phyloP scores from a whole-genome alignment of 805 yeast genomes.

The Yarrowia keelungensis region DNA sequence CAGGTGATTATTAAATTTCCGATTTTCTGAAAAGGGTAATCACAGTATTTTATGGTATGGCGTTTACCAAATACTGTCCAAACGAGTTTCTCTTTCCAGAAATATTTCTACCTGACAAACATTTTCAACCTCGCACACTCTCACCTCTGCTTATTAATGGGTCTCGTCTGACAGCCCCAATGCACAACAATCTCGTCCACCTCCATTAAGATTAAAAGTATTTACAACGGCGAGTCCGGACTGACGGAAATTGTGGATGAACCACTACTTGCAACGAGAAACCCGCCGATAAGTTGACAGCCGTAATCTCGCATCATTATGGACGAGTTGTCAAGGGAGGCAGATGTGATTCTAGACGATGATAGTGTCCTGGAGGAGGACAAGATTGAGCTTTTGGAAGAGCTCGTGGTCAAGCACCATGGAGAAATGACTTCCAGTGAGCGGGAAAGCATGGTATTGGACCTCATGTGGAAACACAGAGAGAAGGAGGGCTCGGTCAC shows the following conservation, averaged over 20 bases:
- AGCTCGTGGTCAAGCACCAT: constrained; percentile 46
- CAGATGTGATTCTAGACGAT: constrained; percentile 50
- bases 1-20: background rate
- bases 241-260: constrained; percentile 29
- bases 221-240: constrained; percentile 19
- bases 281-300: background rate
- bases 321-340: constrained; percentile 42
- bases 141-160: constrained; percentile 14
- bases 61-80: too few species aligned
- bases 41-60: too few species aligned
- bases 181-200: constrained; percentile 16
- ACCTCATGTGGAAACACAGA: constrained; percentile 54
- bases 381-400: constrained; percentile 52
- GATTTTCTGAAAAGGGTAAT: too few species aligned
- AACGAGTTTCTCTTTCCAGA: background rate
- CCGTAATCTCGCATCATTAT: constrained; percentile 8
- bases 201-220: constrained; percentile 6
- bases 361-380: constrained; percentile 51
- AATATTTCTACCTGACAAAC: background rate
- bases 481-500: constrained; percentile 44
- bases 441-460: constrained; percentile 52
- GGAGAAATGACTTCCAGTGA: constrained; percentile 43
- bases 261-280: constrained; percentile 2
- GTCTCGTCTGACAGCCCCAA: constrained; percentile 1
- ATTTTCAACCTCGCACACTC: too few species aligned